Evolutionary conservation across 345 rosid species (phyloP).

Genomic region (Gossypium australe): DNA sequence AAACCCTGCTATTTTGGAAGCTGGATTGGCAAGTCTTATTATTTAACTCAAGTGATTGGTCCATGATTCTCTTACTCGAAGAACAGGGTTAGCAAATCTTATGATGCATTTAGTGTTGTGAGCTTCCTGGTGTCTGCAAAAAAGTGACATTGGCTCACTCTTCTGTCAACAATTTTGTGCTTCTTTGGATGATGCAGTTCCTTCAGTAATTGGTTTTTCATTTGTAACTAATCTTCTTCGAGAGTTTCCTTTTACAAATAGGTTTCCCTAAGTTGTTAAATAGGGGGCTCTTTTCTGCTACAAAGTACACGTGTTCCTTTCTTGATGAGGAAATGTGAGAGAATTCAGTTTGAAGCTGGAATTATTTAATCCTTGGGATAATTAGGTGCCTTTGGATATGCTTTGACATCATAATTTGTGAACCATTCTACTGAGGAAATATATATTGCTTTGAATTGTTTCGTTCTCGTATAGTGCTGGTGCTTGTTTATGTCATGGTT

Average conservation of each 20-base stretch:
- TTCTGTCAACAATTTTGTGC: not conserved
- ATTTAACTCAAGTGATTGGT: not conserved
- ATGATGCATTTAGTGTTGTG: not conserved
- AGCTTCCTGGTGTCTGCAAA: not conserved
- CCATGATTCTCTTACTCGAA: not conserved
- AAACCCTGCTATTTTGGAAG: not conserved
- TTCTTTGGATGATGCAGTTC: not conserved
- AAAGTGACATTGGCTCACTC: not conserved
- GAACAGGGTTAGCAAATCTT: not conserved
- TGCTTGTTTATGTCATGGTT: not conserved
- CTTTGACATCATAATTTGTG: not conserved
- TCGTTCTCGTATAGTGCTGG: not conserved
- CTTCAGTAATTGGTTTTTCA: not conserved
- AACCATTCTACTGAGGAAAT: not conserved
- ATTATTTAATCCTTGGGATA: not conserved
- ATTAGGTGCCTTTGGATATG: not conserved
- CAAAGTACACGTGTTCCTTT: not conserved
- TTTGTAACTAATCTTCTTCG: not conserved
- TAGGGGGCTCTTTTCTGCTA: not conserved
- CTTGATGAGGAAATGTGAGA: not conserved
- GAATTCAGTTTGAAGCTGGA: not conserved
- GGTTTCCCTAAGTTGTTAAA: not conserved
- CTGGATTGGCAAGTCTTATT: not conserved
- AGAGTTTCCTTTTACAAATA: not conserved
- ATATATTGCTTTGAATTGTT: not conserved